Base-by-base conservation (phyloP, 2,329 filamentous ascomycete genomes). In the Microdochium paspali region DNA sequence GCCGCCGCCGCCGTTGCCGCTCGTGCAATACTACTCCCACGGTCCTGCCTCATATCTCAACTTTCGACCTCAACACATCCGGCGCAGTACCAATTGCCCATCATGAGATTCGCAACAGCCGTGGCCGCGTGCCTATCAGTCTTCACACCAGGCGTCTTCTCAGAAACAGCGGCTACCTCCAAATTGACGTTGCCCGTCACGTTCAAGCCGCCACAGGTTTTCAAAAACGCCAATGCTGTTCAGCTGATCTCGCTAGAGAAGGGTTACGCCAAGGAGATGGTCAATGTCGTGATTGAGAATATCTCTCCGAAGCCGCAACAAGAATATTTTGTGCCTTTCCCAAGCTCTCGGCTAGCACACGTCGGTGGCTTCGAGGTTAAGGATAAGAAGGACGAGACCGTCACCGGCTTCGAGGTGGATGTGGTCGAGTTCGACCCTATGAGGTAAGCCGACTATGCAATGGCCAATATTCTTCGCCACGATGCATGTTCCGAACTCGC, bases 221-320 rank as follows among this genome's bases (percentile, higher is more conserved):
- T 95, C 73, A 89, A 90, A 71, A 96, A 98, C 68, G 78, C 77
- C 67, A 97, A 98, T 65, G 69, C 97, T 25, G 85, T 97, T 46
- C 87, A 93, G 59, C 84, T 86, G 54, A 84, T 94, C 61, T 95
- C 95, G 56, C 70, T 96, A 49, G 91, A 97, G 69, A 97, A 96
- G 75, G 87, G 82, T 56, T 97, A 93, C 61, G 82, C 84, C 47
- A 84, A 90, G 62, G 91, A 97, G 68, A 85, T 84, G 13, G 81
- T 96, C 74, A 96, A 97, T 69, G 84, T 95, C n/a, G 76, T 95
- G 46, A 81, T 98, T 53, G 86, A 96, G 72, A 98, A 98, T 66
- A 74, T 87, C 55, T 87, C 85, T 60, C 76, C 78, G 51, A 72
- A 84, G 55, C 78, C 90, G 18, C 90, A 97, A 63, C 80, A 82